Evolutionary conservation across 2,329 filamentous ascomycete species (phyloP), one percentile per base, ranked within the genome.

Genomic region (Cercospora citrullina): DNA sequence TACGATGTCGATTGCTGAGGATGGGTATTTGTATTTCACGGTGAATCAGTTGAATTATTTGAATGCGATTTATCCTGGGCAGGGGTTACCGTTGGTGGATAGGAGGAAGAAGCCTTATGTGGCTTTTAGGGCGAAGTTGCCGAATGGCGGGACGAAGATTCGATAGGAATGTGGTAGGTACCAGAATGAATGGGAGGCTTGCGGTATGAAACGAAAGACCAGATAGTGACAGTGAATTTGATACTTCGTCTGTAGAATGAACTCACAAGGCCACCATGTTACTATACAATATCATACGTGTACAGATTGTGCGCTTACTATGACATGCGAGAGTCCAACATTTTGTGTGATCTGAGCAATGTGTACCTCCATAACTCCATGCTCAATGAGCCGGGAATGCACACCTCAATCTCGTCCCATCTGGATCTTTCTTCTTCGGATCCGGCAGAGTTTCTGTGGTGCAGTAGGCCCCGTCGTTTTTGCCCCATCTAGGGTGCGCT

Each of bases 21-120:
- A 84, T 69, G 82, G 83, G 0, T 83, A 84, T 69, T 71, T 85
- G 1, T 85, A 85, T 71, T 85, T 84, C 67, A 85, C 68, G 7
- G 66, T 67, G 5, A 72, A 72, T 55, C 70, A 72, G 60, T 42
- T 72, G 33, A 70, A 70, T 31, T 70, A 70, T 36, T 33, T 70
- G 36, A 69, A 69, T 12, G 70, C 66, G n/a, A 70, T 70, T 18
- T 70, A 72, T 62, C 66, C 68, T 7, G 68, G 70, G 1, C 65
- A 68, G 39, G 70, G 70, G 1, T 31, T 65, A 30, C 70, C 70
- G n/a, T 57, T 71, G 65, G 7, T 60, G 7, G 69, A 71, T 59
- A 58, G 69, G 57, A 59, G 69, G 61, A 63, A 71, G 64, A 69
- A 57, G 68, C 69, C 69, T 4, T 71, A 63, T 67, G 68, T 69